These are phyloP conservation scores for Datura wrightii DNA, from an alignment of 257 asterid genomes.

Conservation along the genomic window DNA sequence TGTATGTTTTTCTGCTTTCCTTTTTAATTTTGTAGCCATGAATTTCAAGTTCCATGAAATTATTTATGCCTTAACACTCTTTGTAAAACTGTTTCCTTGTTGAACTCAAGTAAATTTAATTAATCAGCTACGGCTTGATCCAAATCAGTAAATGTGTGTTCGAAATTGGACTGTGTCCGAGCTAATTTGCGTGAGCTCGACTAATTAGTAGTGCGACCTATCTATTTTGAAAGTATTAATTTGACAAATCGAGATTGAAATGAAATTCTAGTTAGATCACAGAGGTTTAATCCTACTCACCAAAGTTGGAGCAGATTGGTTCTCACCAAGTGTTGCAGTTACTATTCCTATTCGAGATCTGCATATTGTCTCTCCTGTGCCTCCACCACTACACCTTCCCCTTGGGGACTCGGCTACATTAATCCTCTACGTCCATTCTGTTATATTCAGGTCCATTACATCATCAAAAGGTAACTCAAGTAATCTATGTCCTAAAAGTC, in stretches of 20 bases:
- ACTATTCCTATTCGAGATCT: background rate
- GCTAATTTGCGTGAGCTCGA: background rate
- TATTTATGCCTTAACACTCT: background rate
- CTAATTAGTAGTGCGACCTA: background rate
- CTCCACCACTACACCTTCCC: background rate
- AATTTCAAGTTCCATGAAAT: background rate
- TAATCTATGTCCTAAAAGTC: background rate
- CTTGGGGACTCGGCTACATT: background rate
- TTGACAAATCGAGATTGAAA: background rate
- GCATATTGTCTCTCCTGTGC: background rate
- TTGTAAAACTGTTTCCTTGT: background rate
- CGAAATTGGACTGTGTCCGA: background rate
- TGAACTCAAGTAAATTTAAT: constrained; percentile 12
- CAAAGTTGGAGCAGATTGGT: constrained; percentile 1
- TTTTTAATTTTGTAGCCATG: background rate
- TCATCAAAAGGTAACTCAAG: background rate
- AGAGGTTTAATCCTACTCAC: background rate
- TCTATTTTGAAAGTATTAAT: background rate
- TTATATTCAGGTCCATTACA: background rate
- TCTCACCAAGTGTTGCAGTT: background rate
- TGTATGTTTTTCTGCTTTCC: constrained; percentile 49
- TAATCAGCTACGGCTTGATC: background rate
- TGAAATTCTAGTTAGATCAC: background rate
- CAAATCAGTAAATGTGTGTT: background rate
- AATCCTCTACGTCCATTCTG: background rate